Evolutionary conservation across 495 filamentous ascomycete species (phyloP), one percentile per base, ranked within the genome.

Genomic region (Penicillium cosmopolitanum): DNA sequence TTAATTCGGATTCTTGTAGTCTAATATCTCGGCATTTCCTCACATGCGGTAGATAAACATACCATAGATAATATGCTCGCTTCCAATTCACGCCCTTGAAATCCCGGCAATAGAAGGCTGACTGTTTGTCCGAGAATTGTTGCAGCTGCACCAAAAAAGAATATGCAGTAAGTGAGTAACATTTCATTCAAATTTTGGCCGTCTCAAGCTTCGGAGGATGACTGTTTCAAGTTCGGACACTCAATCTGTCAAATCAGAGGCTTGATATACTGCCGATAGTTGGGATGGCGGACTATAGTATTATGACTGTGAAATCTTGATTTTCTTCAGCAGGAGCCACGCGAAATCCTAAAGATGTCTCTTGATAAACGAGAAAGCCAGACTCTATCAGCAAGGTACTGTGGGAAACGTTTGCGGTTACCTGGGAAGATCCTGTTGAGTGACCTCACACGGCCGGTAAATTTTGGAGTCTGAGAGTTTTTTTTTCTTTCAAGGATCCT

Each of bases 71-170:
- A 38, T 12, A 38, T 43, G n/a, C n/a, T n/a, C 7, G 40, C 40
- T 43, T 43, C 40, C n/a, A 43, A 43, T n/a, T n/a, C 16, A 15
- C 40, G 40, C 16, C 40, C 40, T 43, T 43, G 40, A 15, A 43
- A 43, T 43, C 40, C 40, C n/a, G 40, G 40, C n/a, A 43, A n/a
- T 5, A 43, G 40, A 3, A 43, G 16, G 40, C 40, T 43, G 15
- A 43, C 40, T 43, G 40, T 38, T 38, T 38, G 35, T 15, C 3
- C 35, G 10, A 11, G 10, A 15, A 15, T 38, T 11, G 13, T 15
- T 5, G 35, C 35, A 38, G 35, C 35, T 15, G 35, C 13, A 15
- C 35, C 35, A 12, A 11, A 38, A 11, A 38, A 10, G 11, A 15
- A 12, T 2, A 15, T 38, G 13, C 35, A 38, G 13, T 38, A 38